Conservation (phyloP, 345 rosid genomes). For the Eucalyptus tenuipes region DNA sequence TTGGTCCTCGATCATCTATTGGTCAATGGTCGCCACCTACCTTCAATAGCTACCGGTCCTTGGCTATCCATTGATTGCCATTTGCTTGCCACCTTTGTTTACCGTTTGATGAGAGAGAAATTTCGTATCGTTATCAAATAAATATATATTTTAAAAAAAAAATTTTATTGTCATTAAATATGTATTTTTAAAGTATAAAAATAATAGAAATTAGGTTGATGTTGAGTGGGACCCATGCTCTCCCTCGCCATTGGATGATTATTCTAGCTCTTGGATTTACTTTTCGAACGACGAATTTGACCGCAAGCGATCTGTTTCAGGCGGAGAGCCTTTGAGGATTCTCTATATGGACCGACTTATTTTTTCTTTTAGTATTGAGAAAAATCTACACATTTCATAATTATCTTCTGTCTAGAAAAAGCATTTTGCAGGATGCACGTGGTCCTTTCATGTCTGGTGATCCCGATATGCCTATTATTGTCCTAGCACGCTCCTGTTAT, state of each 20-base stretch:
- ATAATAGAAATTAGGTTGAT: too few species aligned
- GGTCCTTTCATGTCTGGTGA: not conserved
- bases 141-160: too few species aligned
- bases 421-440: not conserved
- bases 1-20: fast-evolving
- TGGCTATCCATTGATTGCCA: fast-evolving
- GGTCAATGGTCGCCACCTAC: fast-evolving
- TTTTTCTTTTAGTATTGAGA: too few species aligned
- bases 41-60: fast-evolving
- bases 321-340: not conserved
- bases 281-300: not conserved
- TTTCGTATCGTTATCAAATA: too few species aligned
- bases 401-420: not conserved
- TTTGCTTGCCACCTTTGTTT: fast-evolving
- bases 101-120: fast-evolving
- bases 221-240: too few species aligned
- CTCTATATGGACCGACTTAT: not conserved
- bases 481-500: not conserved
- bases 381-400: not conserved
- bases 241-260: not conserved
- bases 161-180: too few species aligned
- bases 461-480: not conserved
- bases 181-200: too few species aligned
- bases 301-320: not conserved
- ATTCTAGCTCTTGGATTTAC: not conserved